Percentiles rank a stretch among this genome's conserved stretches.
Conservation (phyloP, 345 rosid genomes). For the Anastatica hierochuntica region DNA sequence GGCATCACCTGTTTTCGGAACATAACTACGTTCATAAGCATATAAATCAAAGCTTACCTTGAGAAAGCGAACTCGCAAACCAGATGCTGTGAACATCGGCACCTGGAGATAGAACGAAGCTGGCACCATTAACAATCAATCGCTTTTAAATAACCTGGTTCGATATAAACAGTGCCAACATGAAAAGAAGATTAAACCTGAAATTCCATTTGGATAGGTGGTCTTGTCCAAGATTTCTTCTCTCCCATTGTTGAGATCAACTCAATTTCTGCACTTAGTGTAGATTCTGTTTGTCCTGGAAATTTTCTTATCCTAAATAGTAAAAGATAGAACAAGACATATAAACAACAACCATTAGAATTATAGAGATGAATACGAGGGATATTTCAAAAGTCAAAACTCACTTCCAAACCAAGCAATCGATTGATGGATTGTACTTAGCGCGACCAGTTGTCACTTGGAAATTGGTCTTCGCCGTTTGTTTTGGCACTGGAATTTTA, state of each 20-base stretch:
- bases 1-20: too few relatives aligned
- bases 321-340: too few relatives aligned
- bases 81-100: slow-evolving; percentile 99
- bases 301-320: slow-evolving; percentile 77
- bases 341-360: not conserved
- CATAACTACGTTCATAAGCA: not conserved
- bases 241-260: slow-evolving; percentile 89
- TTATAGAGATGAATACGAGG: not conserved
- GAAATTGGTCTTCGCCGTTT: slow-evolving; percentile 95
- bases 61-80: slow-evolving; percentile 91
- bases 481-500: slow-evolving; percentile 97
- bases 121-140: not conserved
- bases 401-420: slow-evolving; percentile 99
- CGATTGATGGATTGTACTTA: slow-evolving; percentile 88
- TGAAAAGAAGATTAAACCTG: slow-evolving; percentile 43
- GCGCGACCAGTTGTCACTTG: slow-evolving; percentile 97
- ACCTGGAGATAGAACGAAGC: slow-evolving; percentile 42
- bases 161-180: not conserved
- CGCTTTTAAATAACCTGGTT: not conserved
- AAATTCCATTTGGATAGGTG: slow-evolving; percentile 99
- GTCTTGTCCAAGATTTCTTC: slow-evolving; percentile 93
- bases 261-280: slow-evolving; percentile 95
- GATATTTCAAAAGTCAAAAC: slow-evolving; percentile 22
- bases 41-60: slow-evolving; percentile 40
- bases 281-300: slow-evolving; percentile 98